phyloP scores from a whole-genome alignment of 352 stramenopile genomes.

The Phytophthora tubulina region DNA sequence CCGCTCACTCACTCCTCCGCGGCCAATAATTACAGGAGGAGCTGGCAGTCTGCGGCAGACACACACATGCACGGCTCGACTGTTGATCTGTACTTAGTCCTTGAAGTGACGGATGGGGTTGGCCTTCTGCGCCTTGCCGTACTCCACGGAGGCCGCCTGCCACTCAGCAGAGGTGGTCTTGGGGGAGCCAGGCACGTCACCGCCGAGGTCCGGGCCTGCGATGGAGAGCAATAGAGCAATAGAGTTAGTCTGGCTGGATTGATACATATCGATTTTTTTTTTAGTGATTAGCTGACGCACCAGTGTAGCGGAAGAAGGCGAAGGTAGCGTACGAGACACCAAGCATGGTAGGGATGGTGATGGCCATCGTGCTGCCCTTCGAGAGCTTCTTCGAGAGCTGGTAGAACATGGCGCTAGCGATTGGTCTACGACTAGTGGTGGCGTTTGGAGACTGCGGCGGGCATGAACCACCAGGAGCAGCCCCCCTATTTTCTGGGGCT shows the following conservation, averaged over 20 bases:
- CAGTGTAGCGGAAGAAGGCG: constrained; percentile 68
- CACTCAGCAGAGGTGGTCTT: constrained; percentile 85
- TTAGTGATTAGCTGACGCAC: constrained; percentile 39
- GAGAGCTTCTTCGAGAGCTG: constrained; percentile 72
- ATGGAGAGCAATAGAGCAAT: background rate
- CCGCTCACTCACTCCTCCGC: constrained; percentile 22
- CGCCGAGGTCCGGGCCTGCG: constrained; percentile 72
- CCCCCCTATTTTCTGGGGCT: constrained; percentile 35
- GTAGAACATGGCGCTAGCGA: constrained; percentile 64
- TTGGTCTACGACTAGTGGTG: constrained; percentile 24
- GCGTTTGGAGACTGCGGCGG: constrained; percentile 41
- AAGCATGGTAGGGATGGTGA: constrained; percentile 52
- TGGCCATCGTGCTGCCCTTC: constrained; percentile 64
- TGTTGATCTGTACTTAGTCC: constrained; percentile 61
- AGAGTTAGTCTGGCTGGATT: constrained; percentile 7
- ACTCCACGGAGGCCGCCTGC: constrained; percentile 78
- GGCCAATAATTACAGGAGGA: constrained; percentile 47
- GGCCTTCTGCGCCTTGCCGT: constrained; percentile 82
- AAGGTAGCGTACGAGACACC: constrained; percentile 59
- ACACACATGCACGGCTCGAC: constrained; percentile 16
- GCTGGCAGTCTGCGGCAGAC: constrained; percentile 17
- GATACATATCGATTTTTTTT: background rate
- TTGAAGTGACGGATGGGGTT: constrained; percentile 89
- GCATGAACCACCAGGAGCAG: constrained; percentile 41
- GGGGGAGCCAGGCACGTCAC: constrained; percentile 55